Evolutionary conservation across 1,284 basidiomycete species (phyloP), one percentile per base, ranked within the genome.

Genomic region (Omphalotus olearius): DNA sequence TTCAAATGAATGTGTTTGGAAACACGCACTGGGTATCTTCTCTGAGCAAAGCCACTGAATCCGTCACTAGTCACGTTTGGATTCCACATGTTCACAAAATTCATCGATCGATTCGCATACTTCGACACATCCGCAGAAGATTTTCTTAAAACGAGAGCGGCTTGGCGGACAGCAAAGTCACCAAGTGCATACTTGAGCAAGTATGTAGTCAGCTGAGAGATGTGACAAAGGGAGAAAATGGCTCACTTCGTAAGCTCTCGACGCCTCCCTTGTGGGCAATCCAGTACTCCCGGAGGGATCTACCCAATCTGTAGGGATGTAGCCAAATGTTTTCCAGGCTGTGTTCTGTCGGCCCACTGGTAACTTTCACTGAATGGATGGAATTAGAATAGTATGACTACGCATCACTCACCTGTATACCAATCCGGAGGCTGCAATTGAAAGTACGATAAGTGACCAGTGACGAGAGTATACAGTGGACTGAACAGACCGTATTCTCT

Each of bases 51-150:
- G 1, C 76, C 75, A 14, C 65, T 64, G 56, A 74, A 77, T 0
- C 75, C 75, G 55, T 79, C 76, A 38, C 66, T 66, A 5, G 65
- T 68, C 4, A 76, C 64, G 47, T 58, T 70, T 0, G 72, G 61
- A 59, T 80, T 69, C 76, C 76, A 79, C 57, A 76, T 71, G 51
- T 78, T 77, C 25, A 73, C 66, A 55, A 76, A 78, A 52, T 76
- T 76, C 71, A 77, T 72, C 7, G 74, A 76, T n/a, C 73, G 64
- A 54, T 76, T 76, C 0, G 67, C 60, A 57, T 78, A 79, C 56
- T 66, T 66, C 0, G 59, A 60, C 10, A 75, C 62, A 56, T 77
- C 74, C 13, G 49, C 62, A 14, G 56, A 35, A 0, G 69, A 60
- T 55, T 74, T 75, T 17, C 62, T 58, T 16, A 78, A 59, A 2